Conservation (phyloP, 108 stramenopile genomes). For the Seminavis robusta region DNA sequence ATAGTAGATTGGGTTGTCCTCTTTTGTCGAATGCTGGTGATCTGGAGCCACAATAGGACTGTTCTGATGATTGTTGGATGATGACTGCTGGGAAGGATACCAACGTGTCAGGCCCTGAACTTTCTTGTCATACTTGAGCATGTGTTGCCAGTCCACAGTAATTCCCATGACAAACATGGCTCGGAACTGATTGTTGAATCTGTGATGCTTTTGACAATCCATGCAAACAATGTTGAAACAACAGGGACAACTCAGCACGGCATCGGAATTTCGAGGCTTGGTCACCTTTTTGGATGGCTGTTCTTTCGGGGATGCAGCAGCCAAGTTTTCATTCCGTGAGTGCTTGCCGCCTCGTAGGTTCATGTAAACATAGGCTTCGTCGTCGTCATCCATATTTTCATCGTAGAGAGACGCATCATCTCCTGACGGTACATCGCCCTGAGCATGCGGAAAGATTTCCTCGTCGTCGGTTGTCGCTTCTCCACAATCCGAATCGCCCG, state of each 20-base stretch:
- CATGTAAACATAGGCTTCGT: conserved; percentile 82
- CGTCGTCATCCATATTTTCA: conserved; percentile 65
- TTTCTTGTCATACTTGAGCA: conserved; percentile 48
- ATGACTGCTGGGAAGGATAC: background rate
- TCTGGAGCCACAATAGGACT: too few relatives aligned
- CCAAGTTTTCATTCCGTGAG: background rate
- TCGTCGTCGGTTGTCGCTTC: background rate
- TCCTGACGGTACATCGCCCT: too few relatives aligned
- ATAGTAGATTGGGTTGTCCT: conserved; percentile 45
- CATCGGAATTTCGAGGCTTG: conserved; percentile 72
- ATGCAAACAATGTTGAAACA: conserved; percentile 86
- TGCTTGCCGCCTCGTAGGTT: conserved; percentile 41
- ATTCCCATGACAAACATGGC: conserved; percentile 94
- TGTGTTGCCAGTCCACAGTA: conserved; percentile 65
- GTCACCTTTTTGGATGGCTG: conserved; percentile 16
- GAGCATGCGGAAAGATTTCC: too few relatives aligned
- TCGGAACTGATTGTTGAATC: conserved; percentile 75
- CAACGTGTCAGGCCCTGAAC: conserved; percentile 34
- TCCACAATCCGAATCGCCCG: conserved; percentile 3
- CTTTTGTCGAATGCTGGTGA: too few relatives aligned
- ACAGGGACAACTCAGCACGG: conserved; percentile 77
- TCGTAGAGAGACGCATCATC: too few relatives aligned
- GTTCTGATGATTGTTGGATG: background rate
- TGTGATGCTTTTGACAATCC: conserved; percentile 86
- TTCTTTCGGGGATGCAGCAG: background rate